Percentiles rank a stretch among this genome's conserved stretches.
Conservation (phyloP, 306 rosid species). For the Prunus persica region DNA sequence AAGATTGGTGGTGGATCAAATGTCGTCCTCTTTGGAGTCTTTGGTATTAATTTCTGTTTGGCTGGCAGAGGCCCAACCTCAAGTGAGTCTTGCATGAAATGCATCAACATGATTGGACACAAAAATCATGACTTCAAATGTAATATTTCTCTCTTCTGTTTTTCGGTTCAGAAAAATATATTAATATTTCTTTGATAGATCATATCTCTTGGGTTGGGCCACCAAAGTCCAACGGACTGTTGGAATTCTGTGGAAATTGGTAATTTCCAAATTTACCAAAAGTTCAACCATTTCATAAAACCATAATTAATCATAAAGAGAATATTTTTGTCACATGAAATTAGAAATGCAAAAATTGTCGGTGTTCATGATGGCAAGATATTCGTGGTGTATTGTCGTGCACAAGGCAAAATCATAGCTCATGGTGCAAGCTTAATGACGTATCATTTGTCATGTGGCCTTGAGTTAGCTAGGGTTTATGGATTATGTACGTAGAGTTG, state of each 20-base stretch:
- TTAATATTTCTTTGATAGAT: neutral
- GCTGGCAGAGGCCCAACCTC: constrained; percentile 13
- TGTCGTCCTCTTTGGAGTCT: constrained; percentile 20
- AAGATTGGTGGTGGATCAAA: constrained; percentile 24
- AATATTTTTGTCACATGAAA: neutral
- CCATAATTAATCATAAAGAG: neutral
- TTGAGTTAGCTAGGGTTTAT: too few species aligned
- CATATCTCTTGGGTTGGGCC: neutral
- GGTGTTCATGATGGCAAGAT: too few species aligned
- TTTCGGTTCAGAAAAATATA: too few species aligned
- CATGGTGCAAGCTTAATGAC: too few species aligned
- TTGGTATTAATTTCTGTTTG: neutral
- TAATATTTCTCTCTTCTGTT: neutral
- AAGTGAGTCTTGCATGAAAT: neutral
- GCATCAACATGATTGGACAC: neutral
- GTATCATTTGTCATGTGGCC: too few species aligned
- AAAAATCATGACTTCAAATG: constrained; percentile 12
- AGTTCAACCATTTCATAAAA: neutral
- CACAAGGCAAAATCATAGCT: too few species aligned
- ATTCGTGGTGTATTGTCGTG: too few species aligned
- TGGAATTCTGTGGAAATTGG: too few species aligned
- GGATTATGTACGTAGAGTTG: too few species aligned
- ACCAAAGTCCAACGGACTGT: too few species aligned
- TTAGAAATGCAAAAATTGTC: neutral
- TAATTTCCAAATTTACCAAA: too few species aligned